Evolutionary conservation across 352 stramenopile species (phyloP).

Genomic region (Phytopythium delawarense): DNA sequence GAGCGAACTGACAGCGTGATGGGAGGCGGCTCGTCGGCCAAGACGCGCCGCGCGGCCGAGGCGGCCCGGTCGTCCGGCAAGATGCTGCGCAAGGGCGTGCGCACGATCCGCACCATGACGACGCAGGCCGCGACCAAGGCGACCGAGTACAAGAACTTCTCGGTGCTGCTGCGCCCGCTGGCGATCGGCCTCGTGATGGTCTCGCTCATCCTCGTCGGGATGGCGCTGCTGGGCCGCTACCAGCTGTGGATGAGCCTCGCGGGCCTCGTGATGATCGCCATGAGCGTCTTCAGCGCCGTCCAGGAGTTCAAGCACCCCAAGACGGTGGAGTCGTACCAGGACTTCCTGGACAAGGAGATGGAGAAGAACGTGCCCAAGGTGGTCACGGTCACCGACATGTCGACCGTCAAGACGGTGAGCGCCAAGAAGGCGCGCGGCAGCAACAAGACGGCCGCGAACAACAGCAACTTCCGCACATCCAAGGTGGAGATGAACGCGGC

Average conservation of each 20-base stretch:
- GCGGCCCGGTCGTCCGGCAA: slow-evolving; percentile 13
- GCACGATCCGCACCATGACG: slow-evolving; percentile 25
- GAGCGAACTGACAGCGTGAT: neutral
- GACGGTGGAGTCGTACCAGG: slow-evolving; percentile 39
- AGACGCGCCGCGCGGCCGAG: slow-evolving; percentile 15
- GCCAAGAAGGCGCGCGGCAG: slow-evolving; percentile 10
- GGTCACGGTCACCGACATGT: slow-evolving; percentile 46
- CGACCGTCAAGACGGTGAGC: slow-evolving; percentile 24
- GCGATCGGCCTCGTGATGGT: slow-evolving; percentile 29
- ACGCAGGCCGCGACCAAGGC: slow-evolving; percentile 20
- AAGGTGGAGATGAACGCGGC: slow-evolving; percentile 21
- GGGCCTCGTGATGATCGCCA: slow-evolving; percentile 52
- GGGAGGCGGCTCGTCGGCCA: slow-evolving; percentile 10
- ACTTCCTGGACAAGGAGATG: slow-evolving; percentile 56
- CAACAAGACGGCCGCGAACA: slow-evolving; percentile 13
- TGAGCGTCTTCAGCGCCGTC: slow-evolving; percentile 56
- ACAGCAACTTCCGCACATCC: neutral
- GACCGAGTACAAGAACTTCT: slow-evolving; percentile 14
- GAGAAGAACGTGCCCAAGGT: slow-evolving; percentile 36
- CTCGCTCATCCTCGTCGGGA: slow-evolving; percentile 36
- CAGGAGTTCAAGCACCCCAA: slow-evolving; percentile 54
- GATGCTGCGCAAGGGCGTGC: slow-evolving; percentile 25
- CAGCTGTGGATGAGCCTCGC: slow-evolving; percentile 68
- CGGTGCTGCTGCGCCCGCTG: slow-evolving; percentile 19
- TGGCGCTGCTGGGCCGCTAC: slow-evolving; percentile 43